phyloP scores from a whole-genome alignment of 108 stramenopile genomes.

The Discostella stelligeroides region DNA sequence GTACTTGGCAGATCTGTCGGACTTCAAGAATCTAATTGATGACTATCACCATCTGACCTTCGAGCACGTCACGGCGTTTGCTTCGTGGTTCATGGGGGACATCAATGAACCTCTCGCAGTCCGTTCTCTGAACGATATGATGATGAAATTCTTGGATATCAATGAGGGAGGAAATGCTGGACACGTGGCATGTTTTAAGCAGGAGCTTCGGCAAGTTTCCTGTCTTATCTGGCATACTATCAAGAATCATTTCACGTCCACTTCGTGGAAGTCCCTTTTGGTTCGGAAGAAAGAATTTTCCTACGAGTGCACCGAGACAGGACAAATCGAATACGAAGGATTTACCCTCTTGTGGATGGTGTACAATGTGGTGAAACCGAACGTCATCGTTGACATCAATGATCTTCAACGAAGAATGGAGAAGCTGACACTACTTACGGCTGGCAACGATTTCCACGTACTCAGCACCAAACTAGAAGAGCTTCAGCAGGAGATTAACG shows the following conservation, averaged over 20 bases:
- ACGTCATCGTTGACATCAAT: background rate
- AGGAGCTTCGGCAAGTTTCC: background rate
- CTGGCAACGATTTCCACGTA: no score
- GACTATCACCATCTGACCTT: background rate
- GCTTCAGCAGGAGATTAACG: slow-evolving; percentile 7
- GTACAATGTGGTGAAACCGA: background rate
- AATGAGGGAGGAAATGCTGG: background rate
- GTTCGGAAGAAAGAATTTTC: background rate
- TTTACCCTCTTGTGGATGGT: background rate
- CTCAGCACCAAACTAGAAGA: background rate
- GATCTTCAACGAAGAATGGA: background rate
- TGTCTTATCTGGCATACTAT: background rate
- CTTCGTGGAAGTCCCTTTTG: background rate
- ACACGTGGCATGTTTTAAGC: background rate
- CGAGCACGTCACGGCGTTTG: background rate
- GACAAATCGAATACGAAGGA: background rate
- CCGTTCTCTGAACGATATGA: background rate
- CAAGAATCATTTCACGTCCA: slow-evolving; percentile 2
- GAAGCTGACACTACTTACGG: background rate
- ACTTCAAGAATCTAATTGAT: slow-evolving; percentile 2
- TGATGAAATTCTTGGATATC: background rate
- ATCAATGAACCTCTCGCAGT: background rate
- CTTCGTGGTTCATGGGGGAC: slow-evolving; percentile 6
- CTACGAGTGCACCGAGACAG: background rate
- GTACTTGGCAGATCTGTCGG: no score